Conservation (phyloP, 2,329 filamentous ascomycete species). For the Cordyceps militaris region DNA sequence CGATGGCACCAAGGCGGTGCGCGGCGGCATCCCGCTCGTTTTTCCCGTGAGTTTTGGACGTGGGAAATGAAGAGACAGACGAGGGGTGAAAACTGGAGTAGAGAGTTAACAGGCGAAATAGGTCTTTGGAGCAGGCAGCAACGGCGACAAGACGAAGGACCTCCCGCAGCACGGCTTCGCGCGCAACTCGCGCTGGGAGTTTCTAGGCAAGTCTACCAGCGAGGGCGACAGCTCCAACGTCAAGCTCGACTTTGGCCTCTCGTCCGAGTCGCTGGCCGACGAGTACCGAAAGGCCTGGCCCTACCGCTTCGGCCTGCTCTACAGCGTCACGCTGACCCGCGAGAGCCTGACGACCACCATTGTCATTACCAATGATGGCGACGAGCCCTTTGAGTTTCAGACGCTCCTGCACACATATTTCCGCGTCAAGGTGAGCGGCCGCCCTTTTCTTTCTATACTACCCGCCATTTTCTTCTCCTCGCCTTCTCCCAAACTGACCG, state of each 20-base stretch:
- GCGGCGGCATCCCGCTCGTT: conserved; percentile 86
- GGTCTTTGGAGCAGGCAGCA: conserved; percentile 79
- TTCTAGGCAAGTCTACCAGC: conserved; percentile 70
- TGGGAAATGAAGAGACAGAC: too few species aligned
- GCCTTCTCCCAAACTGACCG: not conserved
- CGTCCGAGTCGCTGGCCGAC: conserved; percentile 61
- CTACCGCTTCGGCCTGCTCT: conserved; percentile 81
- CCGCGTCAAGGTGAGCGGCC: conserved; percentile 57
- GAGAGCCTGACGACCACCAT: conserved; percentile 72
- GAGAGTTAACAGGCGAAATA: too few species aligned
- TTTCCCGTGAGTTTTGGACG: conserved; percentile 71
- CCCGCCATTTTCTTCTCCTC: not conserved
- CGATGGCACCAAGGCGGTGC: conserved; percentile 82
- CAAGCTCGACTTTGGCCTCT: conserved; percentile 94
- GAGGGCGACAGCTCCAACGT: conserved; percentile 57
- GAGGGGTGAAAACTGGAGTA: too few species aligned
- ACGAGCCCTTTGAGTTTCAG: conserved; percentile 81
- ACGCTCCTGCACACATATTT: conserved; percentile 89
- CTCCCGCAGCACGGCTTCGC: conserved; percentile 95
- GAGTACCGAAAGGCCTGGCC: conserved; percentile 70
- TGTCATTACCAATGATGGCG: conserved; percentile 82
- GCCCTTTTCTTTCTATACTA: not conserved
- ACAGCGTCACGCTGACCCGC: conserved; percentile 78
- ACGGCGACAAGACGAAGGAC: conserved; percentile 66
- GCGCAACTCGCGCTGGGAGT: conserved; percentile 85